Conservation (phyloP, 2,329 filamentous ascomycete species). For the Aspergillus brunneoviolaceus region DNA sequence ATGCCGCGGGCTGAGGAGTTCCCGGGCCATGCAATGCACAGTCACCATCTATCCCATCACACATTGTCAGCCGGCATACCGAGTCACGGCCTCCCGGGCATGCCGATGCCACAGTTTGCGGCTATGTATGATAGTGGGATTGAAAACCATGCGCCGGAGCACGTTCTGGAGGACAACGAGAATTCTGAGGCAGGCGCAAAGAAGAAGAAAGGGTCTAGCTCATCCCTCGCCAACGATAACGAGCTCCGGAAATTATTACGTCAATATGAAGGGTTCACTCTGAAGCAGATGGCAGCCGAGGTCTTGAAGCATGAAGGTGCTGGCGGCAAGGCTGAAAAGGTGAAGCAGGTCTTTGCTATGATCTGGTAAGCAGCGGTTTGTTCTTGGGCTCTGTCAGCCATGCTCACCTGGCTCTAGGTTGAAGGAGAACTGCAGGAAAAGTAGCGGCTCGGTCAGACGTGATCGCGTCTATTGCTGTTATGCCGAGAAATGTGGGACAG, state of each 20-base stretch:
- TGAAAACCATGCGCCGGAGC: constrained; percentile 44
- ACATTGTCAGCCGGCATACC: constrained; percentile 37
- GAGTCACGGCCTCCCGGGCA: constrained; percentile 31
- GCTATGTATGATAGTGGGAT: constrained; percentile 44
- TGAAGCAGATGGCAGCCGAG: constrained; percentile 50
- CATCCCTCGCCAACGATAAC: constrained; percentile 51
- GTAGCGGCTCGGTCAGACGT: constrained; percentile 71
- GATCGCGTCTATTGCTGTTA: constrained; percentile 96
- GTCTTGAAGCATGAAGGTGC: constrained; percentile 51
- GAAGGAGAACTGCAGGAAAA: constrained; percentile 49
- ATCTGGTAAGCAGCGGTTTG: constrained; percentile 43
- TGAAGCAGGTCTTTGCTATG: constrained; percentile 55
- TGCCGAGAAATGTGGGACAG: constrained; percentile 85
- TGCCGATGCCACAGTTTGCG: constrained; percentile 39
- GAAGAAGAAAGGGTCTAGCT: constrained; percentile 49
- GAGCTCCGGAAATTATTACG: constrained; percentile 49
- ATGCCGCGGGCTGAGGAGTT: constrained; percentile 42
- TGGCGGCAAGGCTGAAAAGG: constrained; percentile 52
- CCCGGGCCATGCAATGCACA: constrained; percentile 34
- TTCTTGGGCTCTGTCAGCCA: not conserved
- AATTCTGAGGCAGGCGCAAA: constrained; percentile 44
- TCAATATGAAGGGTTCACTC: constrained; percentile 46
- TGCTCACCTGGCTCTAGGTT: constrained; percentile 37
- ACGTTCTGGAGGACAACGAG: constrained; percentile 42
- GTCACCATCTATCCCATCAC: constrained; percentile 37